Evolutionary conservation across 108 stramenopile genomes (phyloP), one percentile per base, ranked within the genome.

Genomic region (Pseudonitzschia multiseries): DNA sequence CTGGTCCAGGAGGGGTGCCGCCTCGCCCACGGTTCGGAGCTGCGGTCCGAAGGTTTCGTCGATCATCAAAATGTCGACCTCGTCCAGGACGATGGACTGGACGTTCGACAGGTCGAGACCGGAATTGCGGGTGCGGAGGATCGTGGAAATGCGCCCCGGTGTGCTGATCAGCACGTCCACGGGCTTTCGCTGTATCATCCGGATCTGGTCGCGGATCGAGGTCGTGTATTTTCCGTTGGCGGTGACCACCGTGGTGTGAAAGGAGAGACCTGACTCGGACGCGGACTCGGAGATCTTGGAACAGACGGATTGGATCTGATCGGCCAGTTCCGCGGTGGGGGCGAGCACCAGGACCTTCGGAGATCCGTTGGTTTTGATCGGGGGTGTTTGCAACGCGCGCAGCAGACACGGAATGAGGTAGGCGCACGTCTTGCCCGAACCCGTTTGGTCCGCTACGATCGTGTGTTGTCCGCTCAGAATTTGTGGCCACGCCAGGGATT

Each of bases 401-500:
- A 81, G 83, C 14, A 97, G 40, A 14, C 95, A 74, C 9, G 97
- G 97, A 24, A 95, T 63, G 13, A 97, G 83, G 75, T 97, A 97
- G 20, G 95, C 92, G 48, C 95, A 80, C 12, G 95, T 98, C 72
- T 97, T 74, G 0, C 97, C 97, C n/a, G 79, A 81, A 6, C 97
- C 97, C 2, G 97, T 98, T 79, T 98, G 97, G 70, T 98, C 97
- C 12, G 94, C 97, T 1, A 98, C 73, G 60, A 98, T 87, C 57
- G 91, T 83, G 66, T 87, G 80, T 29, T 83, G 67, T 1, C 94
- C 94, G 4, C 75, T 74, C 0, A 88, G 43, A 0, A 93, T 67
- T 8, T 68, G 32, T 15, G 93, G 93, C 93, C 93, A 93, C 13
- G 93, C 90, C 27, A 93, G 52, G 20, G 88, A 85, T 78, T 93